A percentile compares a stretch with the other conserved stretches of the same genome.
Conservation (phyloP, 2,329 filamentous ascomycete genomes). For the Zarea fungicola region DNA sequence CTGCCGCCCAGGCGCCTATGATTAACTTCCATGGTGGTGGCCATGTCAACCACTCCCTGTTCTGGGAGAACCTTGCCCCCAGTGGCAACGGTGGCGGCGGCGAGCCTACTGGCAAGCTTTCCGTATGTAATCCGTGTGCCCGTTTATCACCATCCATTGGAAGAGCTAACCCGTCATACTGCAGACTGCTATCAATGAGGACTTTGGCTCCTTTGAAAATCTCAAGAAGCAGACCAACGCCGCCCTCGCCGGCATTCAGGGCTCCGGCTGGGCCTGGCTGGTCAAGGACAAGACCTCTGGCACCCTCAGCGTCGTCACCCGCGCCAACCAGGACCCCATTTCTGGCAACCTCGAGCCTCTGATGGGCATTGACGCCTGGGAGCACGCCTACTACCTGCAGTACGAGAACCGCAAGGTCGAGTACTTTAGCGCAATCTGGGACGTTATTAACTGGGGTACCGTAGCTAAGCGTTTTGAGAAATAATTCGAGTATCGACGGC, state of each 20-base stretch:
- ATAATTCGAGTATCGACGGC: conserved; percentile 22
- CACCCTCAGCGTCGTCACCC: conserved; percentile 58
- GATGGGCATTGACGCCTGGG: conserved; percentile 89
- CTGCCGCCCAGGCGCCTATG: conserved; percentile 44
- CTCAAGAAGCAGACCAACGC: conserved; percentile 64
- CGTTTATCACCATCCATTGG: not conserved
- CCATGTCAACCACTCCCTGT: conserved; percentile 81
- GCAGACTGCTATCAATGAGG: conserved; percentile 54
- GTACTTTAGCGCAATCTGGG: conserved; percentile 92
- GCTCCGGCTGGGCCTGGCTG: conserved; percentile 88
- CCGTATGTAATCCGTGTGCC: conserved; percentile 29
- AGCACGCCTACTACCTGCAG: conserved; percentile 93
- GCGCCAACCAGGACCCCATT: conserved; percentile 87
- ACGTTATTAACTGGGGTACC: conserved; percentile 92
- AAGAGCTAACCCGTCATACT: not conserved
- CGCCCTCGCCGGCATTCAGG: conserved; percentile 70
- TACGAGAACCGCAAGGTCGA: conserved; percentile 97
- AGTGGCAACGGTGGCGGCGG: conserved; percentile 58
- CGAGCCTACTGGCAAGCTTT: conserved; percentile 56
- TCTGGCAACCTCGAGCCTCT: conserved; percentile 77
- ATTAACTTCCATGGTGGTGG: conserved; percentile 81
- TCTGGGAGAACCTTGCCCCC: conserved; percentile 78
- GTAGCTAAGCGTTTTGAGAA: conserved; percentile 69
- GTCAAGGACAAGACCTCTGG: conserved; percentile 64
- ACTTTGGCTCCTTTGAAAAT: conserved; percentile 61